These are phyloP conservation scores for Microsporum ferrugineum DNA, from an alignment of 2,329 filamentous ascomycete genomes.

Conservation along the genomic window DNA sequence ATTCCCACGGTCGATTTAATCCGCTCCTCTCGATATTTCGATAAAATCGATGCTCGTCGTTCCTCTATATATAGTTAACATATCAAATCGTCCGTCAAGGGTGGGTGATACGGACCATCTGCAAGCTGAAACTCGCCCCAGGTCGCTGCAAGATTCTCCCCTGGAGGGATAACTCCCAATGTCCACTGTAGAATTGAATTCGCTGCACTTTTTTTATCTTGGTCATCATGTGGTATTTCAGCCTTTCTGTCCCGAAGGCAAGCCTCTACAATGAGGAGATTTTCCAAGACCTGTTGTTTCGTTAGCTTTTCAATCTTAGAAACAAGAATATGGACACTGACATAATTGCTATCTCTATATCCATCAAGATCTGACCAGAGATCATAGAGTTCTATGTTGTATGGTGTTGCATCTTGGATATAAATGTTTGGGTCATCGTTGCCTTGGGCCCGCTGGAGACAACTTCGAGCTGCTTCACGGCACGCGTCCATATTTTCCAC, in stretches of 20 bases:
- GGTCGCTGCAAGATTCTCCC: constrained; percentile 21
- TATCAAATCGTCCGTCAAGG: neutral
- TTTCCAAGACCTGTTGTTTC: constrained; percentile 22
- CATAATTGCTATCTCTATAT: constrained; percentile 14
- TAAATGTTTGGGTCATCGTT: neutral
- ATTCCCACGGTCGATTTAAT: constrained; percentile 23
- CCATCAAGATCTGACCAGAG: constrained; percentile 25
- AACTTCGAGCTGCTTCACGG: constrained; percentile 7
- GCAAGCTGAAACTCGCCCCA: constrained; percentile 20
- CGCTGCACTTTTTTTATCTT: constrained; percentile 11
- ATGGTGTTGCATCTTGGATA: neutral
- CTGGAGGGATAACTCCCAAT: constrained; percentile 22
- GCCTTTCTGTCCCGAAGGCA: constrained; percentile 17
- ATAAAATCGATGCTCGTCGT: constrained; percentile 6
- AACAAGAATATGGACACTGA: constrained; percentile 15
- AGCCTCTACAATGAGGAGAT: constrained; percentile 20
- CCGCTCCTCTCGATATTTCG: constrained; percentile 18
- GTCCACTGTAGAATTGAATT: constrained; percentile 26
- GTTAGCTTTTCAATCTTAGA: neutral
- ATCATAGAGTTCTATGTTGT: constrained; percentile 5
- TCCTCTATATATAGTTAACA: neutral
- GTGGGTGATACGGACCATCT: constrained; percentile 7
- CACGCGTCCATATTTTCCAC: constrained; percentile 8
- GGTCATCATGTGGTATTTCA: constrained; percentile 18
- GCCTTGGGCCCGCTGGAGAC: constrained; percentile 1